Evolutionary conservation across 805 yeast species (phyloP), one percentile per base, ranked within the genome.

Genomic region (Lipomyces yamanashiensis): DNA sequence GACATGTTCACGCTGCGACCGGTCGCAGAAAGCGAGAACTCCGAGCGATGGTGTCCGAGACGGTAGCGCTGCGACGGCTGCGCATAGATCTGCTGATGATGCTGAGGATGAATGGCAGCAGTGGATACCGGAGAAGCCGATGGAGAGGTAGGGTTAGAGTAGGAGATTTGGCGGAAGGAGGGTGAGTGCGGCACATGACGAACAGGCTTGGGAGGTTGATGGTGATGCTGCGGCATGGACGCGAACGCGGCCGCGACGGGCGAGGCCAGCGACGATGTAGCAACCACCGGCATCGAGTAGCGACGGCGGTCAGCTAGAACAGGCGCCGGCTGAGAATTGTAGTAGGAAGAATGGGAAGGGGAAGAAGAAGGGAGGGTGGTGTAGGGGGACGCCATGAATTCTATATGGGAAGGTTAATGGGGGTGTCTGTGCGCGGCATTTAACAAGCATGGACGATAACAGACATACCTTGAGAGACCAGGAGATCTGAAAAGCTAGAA

Each of bases 161-260:
- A 9, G 7, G 59, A 54, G 34, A 58, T 9, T 41, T 56, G 60
- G 13, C 61, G 54, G 50, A 57, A 61, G 21, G 63, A 59, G 3
- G 67, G 67, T 13, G 59, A 56, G 47, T 59, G 67, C 5, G 67
- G 67, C 9, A 63, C 58, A 44, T 63, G 67, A n/a, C 67, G 63
- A 13, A 63, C 63, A 10, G 58, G 13, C 28, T 45, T 12, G 48
- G 9, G 13, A 8, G 6, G 51, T 17, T 15, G 63, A 40, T 10
- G 54, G 36, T 13, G 36, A 49, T 4, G 60, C 6, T 17, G 48
- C 37, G 10, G 57, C 17, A 28, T 17, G 47, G 36, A 40, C 45
- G 36, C 37, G 55, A 39, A 39, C 44, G 10, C 13, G 57, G 48
- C 15, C 23, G 17, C 7, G 48, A 40, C 21, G 37, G 37, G 5